Conservation (phyloP, 441 rosid genomes). For the Geranium incanum region DNA sequence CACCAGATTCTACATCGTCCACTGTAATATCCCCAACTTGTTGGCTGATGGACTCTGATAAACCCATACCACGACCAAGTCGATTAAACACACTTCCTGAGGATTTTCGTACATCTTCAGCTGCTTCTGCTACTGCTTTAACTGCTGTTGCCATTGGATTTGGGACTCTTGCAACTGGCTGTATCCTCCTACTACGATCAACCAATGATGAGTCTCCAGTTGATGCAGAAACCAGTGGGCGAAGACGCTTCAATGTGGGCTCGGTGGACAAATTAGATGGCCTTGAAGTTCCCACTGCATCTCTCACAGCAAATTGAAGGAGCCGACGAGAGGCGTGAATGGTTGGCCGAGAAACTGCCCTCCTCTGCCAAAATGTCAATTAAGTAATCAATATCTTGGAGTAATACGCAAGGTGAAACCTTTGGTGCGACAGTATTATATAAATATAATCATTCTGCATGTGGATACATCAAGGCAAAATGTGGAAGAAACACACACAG, state of each 20-base stretch:
- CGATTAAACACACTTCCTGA: constrained; percentile 83
- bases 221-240: constrained; percentile 71
- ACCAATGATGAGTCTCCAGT: constrained; percentile 36
- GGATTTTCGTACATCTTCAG: constrained; percentile 61
- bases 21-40: constrained; percentile 29
- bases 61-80: constrained; percentile 47
- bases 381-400: constrained; percentile 10
- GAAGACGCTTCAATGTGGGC: constrained; percentile 65
- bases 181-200: constrained; percentile 50
- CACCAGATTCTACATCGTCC: constrained; percentile 41
- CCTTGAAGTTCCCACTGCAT: constrained; percentile 68
- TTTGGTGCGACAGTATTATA: background rate
- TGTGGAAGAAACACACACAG: too few relatives aligned
- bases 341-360: constrained; percentile 39
- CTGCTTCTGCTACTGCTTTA: constrained; percentile 86
- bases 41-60: constrained; percentile 30
- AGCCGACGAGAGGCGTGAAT: constrained; percentile 73
- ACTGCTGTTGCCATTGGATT: constrained; percentile 66
- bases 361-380: constrained; percentile 42
- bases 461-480: background rate
- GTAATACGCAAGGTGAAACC: constrained; percentile 3
- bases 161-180: constrained; percentile 60
- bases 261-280: constrained; percentile 38
- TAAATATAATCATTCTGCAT: background rate
- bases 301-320: constrained; percentile 92